Percentiles rank a stretch among this genome's conserved stretches.
Evolutionary conservation across 2,329 filamentous ascomycete genomes (phyloP).

Genomic region (Aureobasidium zeae): DNA sequence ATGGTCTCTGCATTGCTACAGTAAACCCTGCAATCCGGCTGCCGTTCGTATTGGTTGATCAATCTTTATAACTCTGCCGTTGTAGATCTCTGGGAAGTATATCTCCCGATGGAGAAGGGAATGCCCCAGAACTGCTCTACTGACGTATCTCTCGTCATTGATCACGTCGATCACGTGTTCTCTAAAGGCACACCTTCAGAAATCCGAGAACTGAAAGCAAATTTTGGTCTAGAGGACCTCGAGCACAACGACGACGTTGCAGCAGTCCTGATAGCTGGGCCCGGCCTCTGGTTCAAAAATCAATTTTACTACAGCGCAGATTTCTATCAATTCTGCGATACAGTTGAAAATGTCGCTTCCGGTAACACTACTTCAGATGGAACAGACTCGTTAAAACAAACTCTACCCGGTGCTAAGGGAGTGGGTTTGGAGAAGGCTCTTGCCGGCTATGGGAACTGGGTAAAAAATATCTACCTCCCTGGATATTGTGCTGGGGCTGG

Average conservation of each 20-base stretch:
- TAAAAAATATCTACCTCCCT: constrained; percentile 38
- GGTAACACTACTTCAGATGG: constrained; percentile 22
- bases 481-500: constrained; percentile 40
- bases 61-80: too few species aligned
- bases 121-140: constrained; percentile 51
- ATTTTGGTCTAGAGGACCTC: constrained; percentile 45
- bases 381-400: too few species aligned
- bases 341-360: constrained; percentile 26
- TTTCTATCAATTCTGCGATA: constrained; percentile 40
- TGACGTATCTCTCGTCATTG: constrained; percentile 44
- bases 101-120: constrained; percentile 46
- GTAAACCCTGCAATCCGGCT: too few species aligned
- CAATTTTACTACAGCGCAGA: constrained; percentile 36
- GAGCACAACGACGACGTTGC: constrained; percentile 46
- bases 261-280: constrained; percentile 45
- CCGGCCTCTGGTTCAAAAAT: constrained; percentile 50
- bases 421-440: constrained; percentile 46
- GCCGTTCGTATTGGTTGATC: too few species aligned
- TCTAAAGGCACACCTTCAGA: constrained; percentile 24
- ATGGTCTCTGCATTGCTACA: too few species aligned
- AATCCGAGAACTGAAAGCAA: constrained; percentile 38
- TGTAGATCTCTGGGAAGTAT: too few species aligned
- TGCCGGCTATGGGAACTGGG: constrained; percentile 46
- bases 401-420: constrained; percentile 34
- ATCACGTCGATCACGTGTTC: constrained; percentile 37